Percentiles rank a stretch among this genome's conserved stretches.
phyloP scores from a whole-genome alignment of 345 rosid species.

The Firmiana major region DNA sequence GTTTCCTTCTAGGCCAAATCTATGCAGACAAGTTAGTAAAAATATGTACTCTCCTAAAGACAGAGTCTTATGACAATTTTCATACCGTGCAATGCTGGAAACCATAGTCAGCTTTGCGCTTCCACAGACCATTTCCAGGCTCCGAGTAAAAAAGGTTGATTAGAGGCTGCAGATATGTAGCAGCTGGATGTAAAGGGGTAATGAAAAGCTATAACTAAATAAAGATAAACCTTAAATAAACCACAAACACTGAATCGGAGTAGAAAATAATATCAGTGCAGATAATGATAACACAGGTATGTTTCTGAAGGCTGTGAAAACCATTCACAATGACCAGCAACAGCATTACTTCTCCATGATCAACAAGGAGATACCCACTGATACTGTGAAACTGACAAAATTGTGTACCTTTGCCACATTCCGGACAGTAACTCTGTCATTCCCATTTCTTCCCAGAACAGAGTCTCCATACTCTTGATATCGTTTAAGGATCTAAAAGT shows the following conservation, averaged over 20 bases:
- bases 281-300: background rate
- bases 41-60: background rate
- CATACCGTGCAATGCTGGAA: constrained; percentile 63
- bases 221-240: background rate
- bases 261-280: background rate
- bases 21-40: background rate
- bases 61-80: background rate
- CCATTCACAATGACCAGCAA: background rate
- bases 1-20: background rate
- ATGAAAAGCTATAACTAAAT: background rate
- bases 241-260: background rate
- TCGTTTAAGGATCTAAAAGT: constrained; percentile 61
- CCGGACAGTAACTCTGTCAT: constrained; percentile 19
- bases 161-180: background rate
- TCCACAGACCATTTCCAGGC: constrained; percentile 85
- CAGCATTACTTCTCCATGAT: background rate
- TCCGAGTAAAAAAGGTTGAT: constrained; percentile 28
- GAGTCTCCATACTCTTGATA: constrained; percentile 86
- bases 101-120: constrained; percentile 90
- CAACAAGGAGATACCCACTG: background rate
- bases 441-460: constrained; percentile 47
- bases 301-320: constrained; percentile 3
- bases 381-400: background rate
- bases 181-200: background rate
- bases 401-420: constrained; percentile 65